Conservation (phyloP, 768 basidiomycete species). For the Mycena leptocephala region DNA sequence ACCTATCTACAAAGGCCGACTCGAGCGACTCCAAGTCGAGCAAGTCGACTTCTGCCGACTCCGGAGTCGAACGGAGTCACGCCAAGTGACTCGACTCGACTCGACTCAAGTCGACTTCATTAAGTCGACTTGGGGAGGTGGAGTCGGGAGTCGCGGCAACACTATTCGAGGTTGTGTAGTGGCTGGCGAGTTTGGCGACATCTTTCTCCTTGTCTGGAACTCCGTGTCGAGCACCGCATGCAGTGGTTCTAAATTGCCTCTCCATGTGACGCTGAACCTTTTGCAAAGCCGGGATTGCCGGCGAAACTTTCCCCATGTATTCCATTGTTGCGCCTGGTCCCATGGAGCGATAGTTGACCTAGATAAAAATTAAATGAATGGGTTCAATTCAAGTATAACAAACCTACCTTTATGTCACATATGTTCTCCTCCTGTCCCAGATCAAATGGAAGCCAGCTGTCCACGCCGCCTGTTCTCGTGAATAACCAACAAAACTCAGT, state of each 20-base stretch:
- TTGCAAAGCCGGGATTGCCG: slow-evolving; percentile 35
- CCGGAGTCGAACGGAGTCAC: too few relatives aligned
- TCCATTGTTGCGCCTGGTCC: slow-evolving; percentile 40
- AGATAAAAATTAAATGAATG: too few relatives aligned
- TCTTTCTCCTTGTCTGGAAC: slow-evolving; percentile 32
- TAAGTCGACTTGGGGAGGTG: too few relatives aligned
- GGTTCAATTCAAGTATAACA: not conserved
- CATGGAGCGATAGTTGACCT: slow-evolving; percentile 18
- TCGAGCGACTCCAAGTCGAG: too few relatives aligned
- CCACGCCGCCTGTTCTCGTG: not conserved
- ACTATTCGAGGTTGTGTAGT: slow-evolving; percentile 19
- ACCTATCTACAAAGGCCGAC: too few relatives aligned
- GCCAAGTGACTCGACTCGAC: too few relatives aligned
- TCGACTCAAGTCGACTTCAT: too few relatives aligned
- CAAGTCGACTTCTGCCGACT: too few relatives aligned
- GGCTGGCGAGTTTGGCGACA: slow-evolving; percentile 16
- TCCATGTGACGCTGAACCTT: slow-evolving; percentile 39
- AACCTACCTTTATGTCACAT: slow-evolving; percentile 32
- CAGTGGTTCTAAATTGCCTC: slow-evolving; percentile 22
- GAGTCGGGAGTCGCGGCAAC: too few relatives aligned
- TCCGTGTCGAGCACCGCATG: slow-evolving; percentile 26
- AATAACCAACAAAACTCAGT: slow-evolving; percentile 33
- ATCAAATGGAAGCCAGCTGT: slow-evolving; percentile 29
- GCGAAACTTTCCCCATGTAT: slow-evolving; percentile 31
- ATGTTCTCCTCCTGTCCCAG: slow-evolving; percentile 36